Conservation (phyloP, 2,329 filamentous ascomycete species). For the Curvularia hawaiiensis region DNA sequence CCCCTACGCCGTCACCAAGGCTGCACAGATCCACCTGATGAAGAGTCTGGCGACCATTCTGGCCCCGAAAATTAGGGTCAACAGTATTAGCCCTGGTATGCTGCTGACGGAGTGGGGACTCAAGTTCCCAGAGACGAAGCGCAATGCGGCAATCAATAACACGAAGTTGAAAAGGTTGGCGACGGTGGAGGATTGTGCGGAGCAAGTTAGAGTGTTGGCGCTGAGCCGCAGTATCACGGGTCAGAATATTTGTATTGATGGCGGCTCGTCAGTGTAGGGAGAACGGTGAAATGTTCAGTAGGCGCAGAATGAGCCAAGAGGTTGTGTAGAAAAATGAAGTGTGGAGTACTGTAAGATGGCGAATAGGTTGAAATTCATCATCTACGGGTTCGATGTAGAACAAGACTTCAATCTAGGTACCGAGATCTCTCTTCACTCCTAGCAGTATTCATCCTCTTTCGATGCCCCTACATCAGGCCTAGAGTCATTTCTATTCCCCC, state of each 20-base stretch:
- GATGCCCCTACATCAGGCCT: neutral
- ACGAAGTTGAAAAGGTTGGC: constrained; percentile 58
- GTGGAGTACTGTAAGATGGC: neutral
- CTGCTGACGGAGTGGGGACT: constrained; percentile 63
- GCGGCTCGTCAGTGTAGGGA: constrained; percentile 32
- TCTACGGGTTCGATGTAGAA: neutral
- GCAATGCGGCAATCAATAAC: constrained; percentile 49
- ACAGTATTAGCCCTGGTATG: constrained; percentile 68
- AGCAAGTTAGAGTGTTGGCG: constrained; percentile 43
- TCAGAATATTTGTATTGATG: constrained; percentile 47
- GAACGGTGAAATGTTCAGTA: neutral
- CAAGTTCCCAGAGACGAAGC: constrained; percentile 54
- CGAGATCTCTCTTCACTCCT: neutral
- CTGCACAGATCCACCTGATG: constrained; percentile 71
- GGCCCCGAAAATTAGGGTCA: constrained; percentile 66
- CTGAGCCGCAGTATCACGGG: constrained; percentile 45
- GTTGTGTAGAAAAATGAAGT: neutral
- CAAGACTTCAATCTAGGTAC: neutral
- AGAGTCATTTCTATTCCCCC: constrained; percentile 1
- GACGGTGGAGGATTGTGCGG: constrained; percentile 56
- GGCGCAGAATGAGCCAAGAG: neutral
- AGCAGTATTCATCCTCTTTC: neutral
- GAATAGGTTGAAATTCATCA: neutral
- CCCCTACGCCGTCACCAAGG: constrained; percentile 80
- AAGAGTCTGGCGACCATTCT: constrained; percentile 67